Base-by-base conservation (phyloP, 192 early-diverging fungal genomes). In the Coemansia sp. region DNA sequence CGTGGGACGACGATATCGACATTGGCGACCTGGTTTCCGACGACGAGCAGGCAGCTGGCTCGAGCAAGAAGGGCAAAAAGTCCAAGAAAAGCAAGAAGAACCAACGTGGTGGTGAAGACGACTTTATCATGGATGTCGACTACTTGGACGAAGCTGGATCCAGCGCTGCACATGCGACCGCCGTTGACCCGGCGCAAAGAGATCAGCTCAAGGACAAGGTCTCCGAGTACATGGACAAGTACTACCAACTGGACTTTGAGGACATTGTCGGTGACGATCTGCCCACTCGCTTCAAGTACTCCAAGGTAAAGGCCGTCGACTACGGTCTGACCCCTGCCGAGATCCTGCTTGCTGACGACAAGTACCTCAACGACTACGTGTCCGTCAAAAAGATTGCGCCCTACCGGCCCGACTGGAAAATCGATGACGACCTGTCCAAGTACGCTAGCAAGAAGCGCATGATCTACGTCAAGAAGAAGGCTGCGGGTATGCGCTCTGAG, bases 71-170 rank as follows among this genome's bases (percentile, higher is more conserved):
- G 54, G 69, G 74, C 19, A 45, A 65, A 39, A 45, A 39, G 33
- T 68, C 53, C 77, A 77, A 66, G 66, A 83, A 70, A 48, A 75
- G 36, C 50, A 86, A 66, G 72, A 67, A 72, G 65, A 36, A n/a
- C 42, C 65, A 62, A 11, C 33, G 41, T 8, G 45, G 27, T 9
- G 67, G 44, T 24, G 51, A 42, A 10, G 81, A 82, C 39, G 90
- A 94, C 67, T 87, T 95, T 72, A 88, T 90, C 63, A 98, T 96
- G 94, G 93, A 95, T 68, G 94, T 92, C 0, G 95, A 96, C 77
- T 95, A 92, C 51, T 64, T 94, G 56, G 91, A 93, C 34, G 91
- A 86, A 34, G 89, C 29, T 75, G 85, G 34, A 59, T 16, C 37
- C 14, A 31, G 59, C 36, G 5, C 59, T 6, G 14, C 19, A 19